Evolutionary conservation across 2,329 filamentous ascomycete genomes (phyloP).

Genomic region (Talaromyces rugulosus): DNA sequence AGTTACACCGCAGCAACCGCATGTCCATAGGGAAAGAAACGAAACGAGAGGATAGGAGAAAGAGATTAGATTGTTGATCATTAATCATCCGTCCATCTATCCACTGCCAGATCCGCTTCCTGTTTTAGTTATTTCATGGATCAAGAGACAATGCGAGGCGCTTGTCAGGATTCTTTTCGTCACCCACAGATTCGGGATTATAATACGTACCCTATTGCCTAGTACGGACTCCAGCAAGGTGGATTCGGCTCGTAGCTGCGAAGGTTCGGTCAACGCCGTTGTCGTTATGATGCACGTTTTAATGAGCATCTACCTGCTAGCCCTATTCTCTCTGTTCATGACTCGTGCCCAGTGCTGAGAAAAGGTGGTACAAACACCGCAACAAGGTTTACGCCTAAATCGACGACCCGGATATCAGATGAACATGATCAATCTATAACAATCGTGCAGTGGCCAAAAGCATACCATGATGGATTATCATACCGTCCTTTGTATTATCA

Average conservation of each 20-base stretch:
- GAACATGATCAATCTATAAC: not conserved
- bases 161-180: not conserved
- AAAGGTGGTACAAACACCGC: not conserved
- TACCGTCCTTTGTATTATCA: not conserved
- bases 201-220: not conserved
- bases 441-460: not conserved
- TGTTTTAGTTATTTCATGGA: not conserved
- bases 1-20: not conserved
- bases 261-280: not conserved
- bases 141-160: not conserved
- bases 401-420: not conserved
- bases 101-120: not conserved
- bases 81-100: not conserved
- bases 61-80: not conserved
- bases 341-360: not conserved
- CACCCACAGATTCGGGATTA: not conserved
- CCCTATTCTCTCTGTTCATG: not conserved
- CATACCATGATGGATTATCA: not conserved
- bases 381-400: not conserved
- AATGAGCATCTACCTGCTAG: not conserved
- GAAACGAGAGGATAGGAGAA: not conserved
- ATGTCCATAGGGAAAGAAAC: not conserved
- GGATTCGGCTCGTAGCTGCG: not conserved
- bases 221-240: not conserved
- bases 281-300: not conserved